Conservation (phyloP, 805 yeast species). For the Zygoascus biomembranicola region DNA sequence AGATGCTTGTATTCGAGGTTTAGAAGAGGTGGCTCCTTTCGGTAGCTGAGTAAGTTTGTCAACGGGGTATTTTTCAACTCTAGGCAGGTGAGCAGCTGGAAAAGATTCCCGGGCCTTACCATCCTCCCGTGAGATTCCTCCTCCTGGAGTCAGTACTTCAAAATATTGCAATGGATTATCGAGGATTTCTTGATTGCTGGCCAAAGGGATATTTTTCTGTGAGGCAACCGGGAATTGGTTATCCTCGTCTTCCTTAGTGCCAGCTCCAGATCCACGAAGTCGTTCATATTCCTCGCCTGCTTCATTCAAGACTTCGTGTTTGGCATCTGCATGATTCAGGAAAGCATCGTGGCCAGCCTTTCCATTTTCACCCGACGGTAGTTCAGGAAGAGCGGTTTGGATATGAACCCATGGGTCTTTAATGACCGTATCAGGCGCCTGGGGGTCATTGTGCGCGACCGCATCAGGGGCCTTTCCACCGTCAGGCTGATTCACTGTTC, state of each 20-base stretch:
- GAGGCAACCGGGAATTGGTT: not conserved
- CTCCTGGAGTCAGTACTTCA: constrained; percentile 13
- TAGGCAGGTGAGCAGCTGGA: constrained; percentile 7
- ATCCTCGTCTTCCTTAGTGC: not conserved
- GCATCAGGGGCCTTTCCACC: not conserved
- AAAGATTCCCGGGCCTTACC: constrained; percentile 1
- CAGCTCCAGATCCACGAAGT: not conserved
- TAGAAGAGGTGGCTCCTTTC: not conserved
- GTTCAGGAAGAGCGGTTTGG: not conserved
- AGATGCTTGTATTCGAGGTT: constrained; percentile 17
- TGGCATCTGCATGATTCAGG: not conserved
- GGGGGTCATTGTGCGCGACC: not conserved
- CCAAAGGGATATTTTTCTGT: too few species aligned
- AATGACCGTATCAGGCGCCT: not conserved
- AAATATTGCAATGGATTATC: constrained; percentile 1
- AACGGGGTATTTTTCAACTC: constrained; percentile 14
- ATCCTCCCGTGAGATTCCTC: constrained; percentile 8
- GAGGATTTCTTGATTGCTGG: not conserved
- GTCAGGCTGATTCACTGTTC: not conserved
- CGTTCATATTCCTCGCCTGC: not conserved
- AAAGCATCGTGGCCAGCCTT: not conserved
- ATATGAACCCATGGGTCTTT: not conserved
- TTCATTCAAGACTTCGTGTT: not conserved
- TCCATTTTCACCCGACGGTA: not conserved
- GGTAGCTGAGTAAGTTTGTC: constrained; percentile 7